These are phyloP conservation scores for Kuraishia hungarica DNA, from an alignment of 805 yeast genomes.

Conservation along the genomic window DNA sequence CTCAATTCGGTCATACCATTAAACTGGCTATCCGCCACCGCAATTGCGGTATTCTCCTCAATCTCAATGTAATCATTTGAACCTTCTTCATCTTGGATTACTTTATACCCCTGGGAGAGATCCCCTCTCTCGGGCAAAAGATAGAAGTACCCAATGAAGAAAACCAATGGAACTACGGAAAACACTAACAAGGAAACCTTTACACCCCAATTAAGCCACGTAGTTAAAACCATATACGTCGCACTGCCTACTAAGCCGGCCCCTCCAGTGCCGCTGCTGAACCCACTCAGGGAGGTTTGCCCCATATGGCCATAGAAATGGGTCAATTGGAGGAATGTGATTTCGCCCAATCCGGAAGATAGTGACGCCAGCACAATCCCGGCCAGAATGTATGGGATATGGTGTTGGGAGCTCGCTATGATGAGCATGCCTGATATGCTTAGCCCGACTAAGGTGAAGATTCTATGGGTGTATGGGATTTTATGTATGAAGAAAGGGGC, in stretches of 20 bases:
- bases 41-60: too few relatives aligned
- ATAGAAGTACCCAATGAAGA: constrained; percentile 17
- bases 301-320: constrained; percentile 52
- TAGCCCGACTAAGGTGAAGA: constrained; percentile 43
- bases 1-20: too few relatives aligned
- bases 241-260: constrained; percentile 88
- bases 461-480: constrained; percentile 49
- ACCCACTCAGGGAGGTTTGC: constrained; percentile 56
- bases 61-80: background rate
- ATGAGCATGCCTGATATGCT: constrained; percentile 71
- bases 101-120: background rate
- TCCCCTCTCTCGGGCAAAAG: constrained; percentile 14
- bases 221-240: constrained; percentile 61
- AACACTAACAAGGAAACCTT: constrained; percentile 48
- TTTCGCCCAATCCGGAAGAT: constrained; percentile 87
- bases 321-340: constrained; percentile 80
- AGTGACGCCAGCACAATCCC: constrained; percentile 77
- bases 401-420: constrained; percentile 36
- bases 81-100: background rate
- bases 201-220: constrained; percentile 51
- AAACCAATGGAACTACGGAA: constrained; percentile 25
- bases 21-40: too few relatives aligned
- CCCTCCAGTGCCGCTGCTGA: constrained; percentile 94
- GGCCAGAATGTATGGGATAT: constrained; percentile 32
- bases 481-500: constrained; percentile 77